Base-by-base conservation (phyloP, 768 basidiomycete genomes). In the Crassisporium funariophilum region DNA sequence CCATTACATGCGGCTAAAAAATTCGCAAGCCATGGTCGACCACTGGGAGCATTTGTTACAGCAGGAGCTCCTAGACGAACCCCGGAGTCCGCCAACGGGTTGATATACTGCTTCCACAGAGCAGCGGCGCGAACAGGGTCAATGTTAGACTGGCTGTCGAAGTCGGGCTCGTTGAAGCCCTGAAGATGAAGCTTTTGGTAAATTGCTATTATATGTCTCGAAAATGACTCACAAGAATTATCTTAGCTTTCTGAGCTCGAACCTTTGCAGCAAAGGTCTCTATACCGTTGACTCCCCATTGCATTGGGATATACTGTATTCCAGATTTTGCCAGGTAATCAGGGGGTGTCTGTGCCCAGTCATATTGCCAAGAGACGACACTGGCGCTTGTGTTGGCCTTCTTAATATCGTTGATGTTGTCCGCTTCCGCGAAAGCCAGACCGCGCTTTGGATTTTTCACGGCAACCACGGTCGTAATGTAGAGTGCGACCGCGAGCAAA, bases 151-250 rank as follows among this genome's bases (percentile, higher is more conserved):
- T 71, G 68, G 2, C 54, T 57, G 4, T 54, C 33, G 19, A 63
- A 50, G 50, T 71, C 68, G 13, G 70, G 70, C 47, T 71, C 69
- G 46, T 71, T 71, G 52, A 71, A 71, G 11, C 56, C 57, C 69
- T 71, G 48, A 33, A 10, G 13, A 35, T 27, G 22, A 13, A 33
- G 25, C 23, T 29, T 25, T 41, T 15, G 21, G n/a, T n/a, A n/a
- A n/a, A n/a, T n/a, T n/a, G n/a, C n/a, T n/a, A n/a, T n/a, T n/a
- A n/a, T n/a, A n/a, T n/a, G n/a, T n/a, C n/a, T n/a, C n/a, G n/a
- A n/a, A n/a, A n/a, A n/a, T 21, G n/a, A 43, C 54, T 38, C 41
- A 64, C 81, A 13, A 80, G 57, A 34, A 73, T 67, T 22, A 52
- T 58, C 37, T 65, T 59, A 35, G 76, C 70, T 50, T 77, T 74